Evolutionary conservation across 2,329 filamentous ascomycete species (phyloP).

Genomic region (Colletotrichum salicis): DNA sequence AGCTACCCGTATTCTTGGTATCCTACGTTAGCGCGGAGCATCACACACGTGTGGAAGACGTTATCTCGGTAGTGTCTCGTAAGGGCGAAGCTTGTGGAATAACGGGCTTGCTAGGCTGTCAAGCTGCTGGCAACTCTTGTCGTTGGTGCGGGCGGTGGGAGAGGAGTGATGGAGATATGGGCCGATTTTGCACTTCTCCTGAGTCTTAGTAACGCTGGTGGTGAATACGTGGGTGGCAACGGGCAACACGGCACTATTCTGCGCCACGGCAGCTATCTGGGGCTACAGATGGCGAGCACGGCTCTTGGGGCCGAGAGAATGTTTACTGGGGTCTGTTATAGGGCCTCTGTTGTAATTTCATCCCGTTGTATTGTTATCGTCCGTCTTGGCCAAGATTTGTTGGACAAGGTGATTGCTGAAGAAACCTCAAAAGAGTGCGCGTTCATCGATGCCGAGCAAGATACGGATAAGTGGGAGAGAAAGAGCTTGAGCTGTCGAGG

Average conservation of each 20-base stretch:
- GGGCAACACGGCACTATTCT: not conserved
- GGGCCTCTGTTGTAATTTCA: not conserved
- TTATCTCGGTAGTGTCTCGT: conserved; percentile 23
- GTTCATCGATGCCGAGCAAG: no score
- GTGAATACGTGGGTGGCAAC: conserved; percentile 6
- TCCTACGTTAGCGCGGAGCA: conserved; percentile 31
- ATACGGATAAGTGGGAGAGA: not conserved
- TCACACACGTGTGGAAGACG: conserved; percentile 27
- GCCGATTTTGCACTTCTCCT: not conserved
- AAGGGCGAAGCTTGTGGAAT: conserved; percentile 21
- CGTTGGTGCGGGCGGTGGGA: not conserved
- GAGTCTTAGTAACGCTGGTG: not conserved
- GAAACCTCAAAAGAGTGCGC: not conserved
- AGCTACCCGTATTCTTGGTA: conserved; percentile 17
- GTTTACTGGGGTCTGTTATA: not conserved
- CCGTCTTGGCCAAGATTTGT: not conserved
- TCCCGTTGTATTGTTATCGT: not conserved
- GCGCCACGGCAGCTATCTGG: not conserved
- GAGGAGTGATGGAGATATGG: not conserved
- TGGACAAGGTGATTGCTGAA: not conserved
- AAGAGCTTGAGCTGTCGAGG: not conserved
- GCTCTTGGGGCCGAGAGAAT: not conserved
- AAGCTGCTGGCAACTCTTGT: conserved; percentile 12
- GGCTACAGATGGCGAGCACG: not conserved
- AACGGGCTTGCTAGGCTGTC: conserved; percentile 30